phyloP scores from a whole-genome alignment of 2,329 filamentous ascomycete species.

The Ophiostoma pallidulum region DNA sequence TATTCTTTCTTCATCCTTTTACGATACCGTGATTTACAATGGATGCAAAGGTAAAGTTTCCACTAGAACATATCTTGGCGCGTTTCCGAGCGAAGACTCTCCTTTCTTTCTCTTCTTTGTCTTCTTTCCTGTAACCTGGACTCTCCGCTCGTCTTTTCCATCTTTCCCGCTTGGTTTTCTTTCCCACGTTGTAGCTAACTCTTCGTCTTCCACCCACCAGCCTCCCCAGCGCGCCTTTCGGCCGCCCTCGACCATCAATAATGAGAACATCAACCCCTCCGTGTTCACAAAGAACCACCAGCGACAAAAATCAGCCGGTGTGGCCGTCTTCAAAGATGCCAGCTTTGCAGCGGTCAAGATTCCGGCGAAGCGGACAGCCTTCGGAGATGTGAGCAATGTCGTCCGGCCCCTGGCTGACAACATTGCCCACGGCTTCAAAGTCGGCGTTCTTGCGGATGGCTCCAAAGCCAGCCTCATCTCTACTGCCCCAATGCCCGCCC shows the following conservation, averaged over 20 bases:
- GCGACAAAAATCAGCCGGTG: conserved; percentile 69
- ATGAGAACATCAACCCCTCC: conserved; percentile 58
- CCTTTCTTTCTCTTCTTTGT: not conserved
- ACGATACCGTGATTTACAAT: not conserved
- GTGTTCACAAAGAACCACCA: conserved; percentile 58
- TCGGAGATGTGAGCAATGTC: conserved; percentile 75
- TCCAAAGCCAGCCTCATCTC: conserved; percentile 4
- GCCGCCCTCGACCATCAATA: conserved; percentile 42
- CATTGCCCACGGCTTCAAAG: conserved; percentile 23
- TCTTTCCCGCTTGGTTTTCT: no score
- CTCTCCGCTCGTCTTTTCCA: no score
- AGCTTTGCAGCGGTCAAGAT: conserved; percentile 49
- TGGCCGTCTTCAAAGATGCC: conserved; percentile 40
- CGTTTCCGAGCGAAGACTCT: no score
- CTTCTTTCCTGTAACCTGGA: no score
- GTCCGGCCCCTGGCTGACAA: conserved; percentile 27
- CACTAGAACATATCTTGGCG: not conserved
- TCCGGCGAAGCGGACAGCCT: conserved; percentile 64
- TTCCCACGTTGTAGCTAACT: no score
- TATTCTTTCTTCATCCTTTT: conserved; percentile 2
- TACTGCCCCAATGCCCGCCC: conserved; percentile 17
- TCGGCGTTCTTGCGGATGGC: conserved; percentile 15
- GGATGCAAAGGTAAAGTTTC: conserved; percentile 7
- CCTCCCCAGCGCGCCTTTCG: conserved; percentile 55
- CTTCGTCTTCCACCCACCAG: conserved; percentile 31